These are phyloP conservation scores for Escallonia rubra DNA, from an alignment of 129 eudicot species.

Conservation along the genomic window DNA sequence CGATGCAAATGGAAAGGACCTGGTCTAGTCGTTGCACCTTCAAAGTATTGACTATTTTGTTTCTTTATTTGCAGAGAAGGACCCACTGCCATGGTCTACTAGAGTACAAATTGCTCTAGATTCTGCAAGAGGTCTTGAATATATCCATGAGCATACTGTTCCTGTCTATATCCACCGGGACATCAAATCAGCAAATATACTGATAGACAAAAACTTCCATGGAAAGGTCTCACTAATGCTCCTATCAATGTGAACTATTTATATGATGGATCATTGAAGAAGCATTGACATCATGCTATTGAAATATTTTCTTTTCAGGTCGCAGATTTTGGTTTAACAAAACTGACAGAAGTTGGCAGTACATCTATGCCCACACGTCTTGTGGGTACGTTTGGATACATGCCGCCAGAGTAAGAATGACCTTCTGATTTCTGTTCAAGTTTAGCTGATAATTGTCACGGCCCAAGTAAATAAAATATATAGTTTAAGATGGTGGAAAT, in stretches of 20 bases:
- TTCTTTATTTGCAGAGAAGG: conserved; percentile 41
- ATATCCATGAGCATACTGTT: conserved; percentile 84
- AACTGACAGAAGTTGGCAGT: conserved; percentile 80
- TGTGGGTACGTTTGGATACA: conserved; percentile 98
- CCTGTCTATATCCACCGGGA: conserved; percentile 88
- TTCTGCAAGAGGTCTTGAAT: conserved; percentile 88
- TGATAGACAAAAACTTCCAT: conserved; percentile 68
- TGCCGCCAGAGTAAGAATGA: conserved; percentile 94
- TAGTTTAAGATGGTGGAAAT: too few species aligned
- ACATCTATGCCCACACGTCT: conserved; percentile 71
- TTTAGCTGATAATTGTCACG: background rate
- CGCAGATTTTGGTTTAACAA: conserved; percentile 96
- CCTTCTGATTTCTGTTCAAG: conserved; percentile 8
- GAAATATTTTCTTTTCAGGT: conserved; percentile 46
- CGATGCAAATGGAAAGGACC: conserved; percentile 5
- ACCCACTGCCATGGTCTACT: conserved; percentile 74
- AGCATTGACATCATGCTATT: conserved; percentile 7
- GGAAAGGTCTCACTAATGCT: conserved; percentile 49
- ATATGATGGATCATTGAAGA: background rate
- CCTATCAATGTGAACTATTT: background rate
- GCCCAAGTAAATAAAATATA: too few species aligned
- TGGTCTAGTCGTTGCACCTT: background rate
- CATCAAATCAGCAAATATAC: conserved; percentile 80
- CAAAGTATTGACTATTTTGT: background rate
- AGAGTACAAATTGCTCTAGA: conserved; percentile 96